phyloP scores from a whole-genome alignment of 2,329 filamentous ascomycete species.

The Sporothrix euskadiensis region DNA sequence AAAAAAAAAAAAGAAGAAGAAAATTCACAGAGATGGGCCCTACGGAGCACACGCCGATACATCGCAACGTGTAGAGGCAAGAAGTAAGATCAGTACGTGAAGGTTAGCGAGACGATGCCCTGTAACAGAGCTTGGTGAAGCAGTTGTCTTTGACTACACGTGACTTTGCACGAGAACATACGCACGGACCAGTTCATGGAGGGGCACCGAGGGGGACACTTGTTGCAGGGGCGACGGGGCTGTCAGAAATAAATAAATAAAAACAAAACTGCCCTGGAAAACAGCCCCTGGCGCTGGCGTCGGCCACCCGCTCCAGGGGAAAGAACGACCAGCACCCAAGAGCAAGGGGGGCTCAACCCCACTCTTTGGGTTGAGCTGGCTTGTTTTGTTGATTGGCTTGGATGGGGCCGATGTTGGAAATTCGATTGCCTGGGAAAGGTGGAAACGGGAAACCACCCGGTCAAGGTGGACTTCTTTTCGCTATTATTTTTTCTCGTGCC shows the following conservation, averaged over 20 bases:
- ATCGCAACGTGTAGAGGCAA: no score
- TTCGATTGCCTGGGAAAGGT: constrained; percentile 17
- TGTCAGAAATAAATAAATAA: constrained; percentile 25
- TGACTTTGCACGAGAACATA: constrained; percentile 5
- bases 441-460: not conserved
- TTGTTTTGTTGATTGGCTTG: constrained; percentile 33
- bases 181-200: constrained; percentile 22
- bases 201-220: constrained; percentile 11
- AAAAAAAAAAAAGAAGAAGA: no score
- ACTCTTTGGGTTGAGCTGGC: constrained; percentile 17
- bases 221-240: constrained; percentile 26
- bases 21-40: no score
- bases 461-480: not conserved
- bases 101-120: not conserved
- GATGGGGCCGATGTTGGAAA: constrained; percentile 22
- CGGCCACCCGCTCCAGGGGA: not conserved
- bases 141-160: not conserved
- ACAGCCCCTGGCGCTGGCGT: not conserved
- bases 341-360: constrained; percentile 23
- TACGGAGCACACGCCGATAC: no score
- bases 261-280: constrained; percentile 6
- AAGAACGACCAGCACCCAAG: not conserved
- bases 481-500: not conserved
- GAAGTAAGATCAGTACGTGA: not conserved
- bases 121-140: no score